Base-by-base conservation (phyloP, 179 eudicot species). In the Silene coronaria region DNA sequence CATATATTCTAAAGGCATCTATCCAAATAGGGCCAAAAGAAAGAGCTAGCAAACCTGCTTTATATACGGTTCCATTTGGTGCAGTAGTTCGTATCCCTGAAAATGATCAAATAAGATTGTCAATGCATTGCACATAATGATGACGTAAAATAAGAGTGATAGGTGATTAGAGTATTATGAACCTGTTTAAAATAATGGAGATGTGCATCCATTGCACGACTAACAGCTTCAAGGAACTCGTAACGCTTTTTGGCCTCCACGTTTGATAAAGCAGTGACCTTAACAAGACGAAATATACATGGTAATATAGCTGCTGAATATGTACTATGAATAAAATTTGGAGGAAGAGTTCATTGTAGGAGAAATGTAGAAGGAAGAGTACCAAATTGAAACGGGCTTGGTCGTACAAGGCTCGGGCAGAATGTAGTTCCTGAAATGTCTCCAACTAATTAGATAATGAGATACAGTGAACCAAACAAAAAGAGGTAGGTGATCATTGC, bases 331-430 rank as follows among this genome's bases (percentile, higher is more conserved):
- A 71, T 11, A 59, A 51, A 8, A 53, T 24, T 7, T 61, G 62
- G 55, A 68, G 30, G 46, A n/a, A 14, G 19, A 70, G 68, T 69
- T 53, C 62, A 69, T 60, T 51, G 32, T 19, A n/a, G 51, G 23
- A 68, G 68, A 55, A 66, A 48, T 65, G 24, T 21, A 30, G 30
- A 51, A 55, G 22, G 21, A 57, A 62, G 62, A 77, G n/a, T 77
- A 93, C 98, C 96, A 94, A 85, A 85, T 86, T 88, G 80, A 92
- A 90, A 67, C 98, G 93, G 28, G 98, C 86, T 76, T 94, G 87
- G 82, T 94, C 98, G 70, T 90, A 94, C 36, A 81, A 75, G 70
- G 87, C 89, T 85, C 97, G 87, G 75, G 98, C 89, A 79, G 79
- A 73, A 75, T 89, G 83, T 72, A 90, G 94, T 90, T 94, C 98